Evolutionary conservation across 2,329 filamentous ascomycete species (phyloP).

Genomic region (Neophaeococcomyces aloes): DNA sequence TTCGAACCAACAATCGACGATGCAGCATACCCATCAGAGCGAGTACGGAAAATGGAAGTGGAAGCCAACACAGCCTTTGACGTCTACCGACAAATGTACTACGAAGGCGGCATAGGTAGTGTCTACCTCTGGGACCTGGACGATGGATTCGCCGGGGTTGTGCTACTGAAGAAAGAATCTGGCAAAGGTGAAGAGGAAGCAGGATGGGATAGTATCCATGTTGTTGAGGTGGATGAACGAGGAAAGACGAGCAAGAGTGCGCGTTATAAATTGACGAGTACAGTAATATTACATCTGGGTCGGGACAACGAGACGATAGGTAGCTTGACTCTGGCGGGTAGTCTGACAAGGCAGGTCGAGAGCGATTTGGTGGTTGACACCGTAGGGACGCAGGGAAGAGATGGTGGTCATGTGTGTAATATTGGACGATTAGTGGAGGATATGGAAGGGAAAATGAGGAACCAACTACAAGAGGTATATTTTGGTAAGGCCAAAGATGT

Average conservation of each 20-base stretch:
- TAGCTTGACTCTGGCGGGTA: constrained; percentile 84
- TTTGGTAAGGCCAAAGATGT: constrained; percentile 99
- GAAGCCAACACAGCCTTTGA: constrained; percentile 94
- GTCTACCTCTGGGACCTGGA: constrained; percentile 99
- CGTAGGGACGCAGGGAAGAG: constrained; percentile 38
- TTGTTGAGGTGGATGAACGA: constrained; percentile 91
- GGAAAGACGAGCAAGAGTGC: constrained; percentile 56
- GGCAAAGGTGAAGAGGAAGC: constrained; percentile 46
- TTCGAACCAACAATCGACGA: constrained; percentile 88
- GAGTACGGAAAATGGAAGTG: constrained; percentile 87
- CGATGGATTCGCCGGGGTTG: constrained; percentile 92
- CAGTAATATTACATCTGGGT: constrained; percentile 75
- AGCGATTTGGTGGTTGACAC: constrained; percentile 72
- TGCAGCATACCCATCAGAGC: constrained; percentile 77
- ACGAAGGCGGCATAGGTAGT: constrained; percentile 91
- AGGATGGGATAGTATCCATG: constrained; percentile 96
- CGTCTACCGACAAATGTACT: constrained; percentile 83
- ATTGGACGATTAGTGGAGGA: constrained; percentile 91
- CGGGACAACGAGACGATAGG: constrained; percentile 55
- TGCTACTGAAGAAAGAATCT: constrained; percentile 84
- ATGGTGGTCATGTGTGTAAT: constrained; percentile 90
- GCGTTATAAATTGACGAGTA: constrained; percentile 96
- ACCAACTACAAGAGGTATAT: constrained; percentile 92
- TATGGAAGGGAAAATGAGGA: constrained; percentile 99
- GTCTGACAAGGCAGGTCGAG: constrained; percentile 96